Conservation (phyloP, 2,329 filamentous ascomycete species). For the Chrysoporthe puriensis region DNA sequence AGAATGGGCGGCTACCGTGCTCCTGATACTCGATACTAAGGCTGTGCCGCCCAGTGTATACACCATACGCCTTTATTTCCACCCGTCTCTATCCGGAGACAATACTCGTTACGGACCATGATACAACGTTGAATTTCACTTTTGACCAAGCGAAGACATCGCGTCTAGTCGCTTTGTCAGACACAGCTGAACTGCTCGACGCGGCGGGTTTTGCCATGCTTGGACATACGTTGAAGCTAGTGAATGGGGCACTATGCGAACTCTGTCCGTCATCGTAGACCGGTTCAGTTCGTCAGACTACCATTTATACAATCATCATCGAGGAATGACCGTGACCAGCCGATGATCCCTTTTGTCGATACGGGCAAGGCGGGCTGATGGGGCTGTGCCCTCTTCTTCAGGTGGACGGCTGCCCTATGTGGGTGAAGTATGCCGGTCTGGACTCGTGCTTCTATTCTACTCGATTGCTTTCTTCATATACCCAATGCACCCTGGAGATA, state of each 20-base stretch:
- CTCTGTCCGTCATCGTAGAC: neutral
- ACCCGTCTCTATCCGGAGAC: neutral
- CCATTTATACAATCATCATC: neutral
- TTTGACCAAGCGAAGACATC: neutral
- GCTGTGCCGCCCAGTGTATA: constrained; percentile 20
- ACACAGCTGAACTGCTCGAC: neutral
- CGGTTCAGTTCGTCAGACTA: neutral
- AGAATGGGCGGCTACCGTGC: constrained; percentile 52
- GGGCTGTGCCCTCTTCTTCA: constrained; percentile 18
- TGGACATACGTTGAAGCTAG: neutral
- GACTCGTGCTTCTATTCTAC: neutral
- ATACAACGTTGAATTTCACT: neutral
- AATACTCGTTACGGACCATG: neutral
- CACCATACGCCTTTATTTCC: neutral
- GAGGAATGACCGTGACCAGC: neutral
- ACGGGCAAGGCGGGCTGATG: constrained; percentile 11
- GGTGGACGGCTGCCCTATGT: neutral
- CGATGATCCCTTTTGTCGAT: constrained; percentile 20
- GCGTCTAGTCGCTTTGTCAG: neutral
- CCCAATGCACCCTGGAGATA: constrained; percentile 25
- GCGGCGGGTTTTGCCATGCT: neutral
- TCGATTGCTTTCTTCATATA: constrained; percentile 23
- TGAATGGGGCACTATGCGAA: neutral
- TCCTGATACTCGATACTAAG: constrained; percentile 36
- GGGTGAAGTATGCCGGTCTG: neutral